These are phyloP conservation scores for Aspergillus chevalieri DNA, from an alignment of 2,329 filamentous ascomycete genomes.

Conservation along the genomic window DNA sequence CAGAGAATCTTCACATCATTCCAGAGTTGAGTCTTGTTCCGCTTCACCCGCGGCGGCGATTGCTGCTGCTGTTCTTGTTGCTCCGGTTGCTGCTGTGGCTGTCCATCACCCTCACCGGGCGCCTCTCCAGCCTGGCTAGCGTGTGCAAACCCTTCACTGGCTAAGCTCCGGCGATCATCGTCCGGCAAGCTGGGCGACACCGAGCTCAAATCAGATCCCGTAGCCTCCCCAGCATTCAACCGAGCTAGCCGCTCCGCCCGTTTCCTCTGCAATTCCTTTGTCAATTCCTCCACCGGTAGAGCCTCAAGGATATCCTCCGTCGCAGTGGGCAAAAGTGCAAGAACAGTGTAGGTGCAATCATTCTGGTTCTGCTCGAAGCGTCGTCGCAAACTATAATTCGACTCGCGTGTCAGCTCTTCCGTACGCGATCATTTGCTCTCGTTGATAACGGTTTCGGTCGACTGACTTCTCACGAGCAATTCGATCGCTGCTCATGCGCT, in stretches of 20 bases:
- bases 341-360: slow-evolving; percentile 94
- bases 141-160: slow-evolving; percentile 75
- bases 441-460: slow-evolving; percentile 6
- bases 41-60: slow-evolving; percentile 50
- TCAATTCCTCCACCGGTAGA: slow-evolving; percentile 86
- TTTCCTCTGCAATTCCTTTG: slow-evolving; percentile 89
- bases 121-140: slow-evolving; percentile 67
- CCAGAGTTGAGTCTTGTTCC: slow-evolving; percentile 91
- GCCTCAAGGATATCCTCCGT: slow-evolving; percentile 82
- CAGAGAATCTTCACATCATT: slow-evolving; percentile 94
- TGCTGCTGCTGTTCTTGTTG: not conserved
- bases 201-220: slow-evolving; percentile 52
- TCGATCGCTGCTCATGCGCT: slow-evolving; percentile 93
- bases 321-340: slow-evolving; percentile 88
- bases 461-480: slow-evolving; percentile 93
- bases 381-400: slow-evolving; percentile 65
- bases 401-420: not conserved
- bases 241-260: slow-evolving; percentile 66
- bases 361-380: slow-evolving; percentile 99
- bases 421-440: not conserved
- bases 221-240: slow-evolving; percentile 50
- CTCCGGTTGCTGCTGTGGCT: not conserved
- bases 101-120: slow-evolving; percentile 41
- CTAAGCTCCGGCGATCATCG: slow-evolving; percentile 73
- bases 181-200: slow-evolving; percentile 65